phyloP scores from a whole-genome alignment of 768 basidiomycete species.

The Russula earlei region DNA sequence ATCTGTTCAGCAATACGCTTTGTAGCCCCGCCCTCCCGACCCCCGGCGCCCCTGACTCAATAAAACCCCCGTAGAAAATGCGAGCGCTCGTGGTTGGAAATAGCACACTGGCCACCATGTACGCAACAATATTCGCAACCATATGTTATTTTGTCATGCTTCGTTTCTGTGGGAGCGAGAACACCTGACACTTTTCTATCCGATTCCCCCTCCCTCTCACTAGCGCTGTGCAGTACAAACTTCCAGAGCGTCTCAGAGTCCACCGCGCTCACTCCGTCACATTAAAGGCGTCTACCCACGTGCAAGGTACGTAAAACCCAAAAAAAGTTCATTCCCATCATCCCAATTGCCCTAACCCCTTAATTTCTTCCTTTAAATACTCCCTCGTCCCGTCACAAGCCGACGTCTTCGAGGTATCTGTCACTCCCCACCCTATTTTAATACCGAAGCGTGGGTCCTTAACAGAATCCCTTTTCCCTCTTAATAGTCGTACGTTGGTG shows the following conservation, averaged over 20 bases:
- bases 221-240: constrained; percentile 55
- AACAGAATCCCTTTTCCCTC: no score
- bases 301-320: constrained; percentile 48
- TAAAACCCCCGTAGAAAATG: constrained; percentile 50
- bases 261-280: constrained; percentile 69
- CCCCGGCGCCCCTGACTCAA: no score
- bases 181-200: not conserved
- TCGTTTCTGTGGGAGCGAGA: not conserved
- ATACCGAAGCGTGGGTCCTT: not conserved
- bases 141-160: no score
- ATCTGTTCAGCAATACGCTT: not conserved
- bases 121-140: no score
- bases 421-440: not conserved
- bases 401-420: constrained; percentile 64
- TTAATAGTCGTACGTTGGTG: constrained; percentile 69
- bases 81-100: constrained; percentile 69
- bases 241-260: constrained; percentile 51
- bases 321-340: not conserved
- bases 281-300: constrained; percentile 55
- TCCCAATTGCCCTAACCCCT: constrained; percentile 7
- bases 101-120: constrained; percentile 63
- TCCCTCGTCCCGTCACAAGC: constrained; percentile 33
- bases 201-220: no score
- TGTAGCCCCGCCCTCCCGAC: not conserved
- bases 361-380: not conserved